A percentile compares a stretch with the other conserved stretches of the same genome.
phyloP scores from a whole-genome alignment of 1,284 basidiomycete genomes.

The Stereum hirsutum region DNA sequence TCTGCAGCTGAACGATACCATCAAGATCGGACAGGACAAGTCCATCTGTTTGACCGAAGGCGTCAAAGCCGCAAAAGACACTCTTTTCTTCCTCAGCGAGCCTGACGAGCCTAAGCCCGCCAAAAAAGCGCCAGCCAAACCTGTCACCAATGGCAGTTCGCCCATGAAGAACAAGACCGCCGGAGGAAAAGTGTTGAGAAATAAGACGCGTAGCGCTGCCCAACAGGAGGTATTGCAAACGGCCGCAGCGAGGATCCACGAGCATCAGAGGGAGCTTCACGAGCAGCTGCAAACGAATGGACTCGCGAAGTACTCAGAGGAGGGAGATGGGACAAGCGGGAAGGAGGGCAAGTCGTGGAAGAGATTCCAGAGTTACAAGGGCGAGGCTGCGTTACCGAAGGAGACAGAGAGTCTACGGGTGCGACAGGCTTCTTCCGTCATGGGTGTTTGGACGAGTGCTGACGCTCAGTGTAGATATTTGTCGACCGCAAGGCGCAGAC shows the following conservation, averaged over 20 bases:
- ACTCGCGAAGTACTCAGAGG: conserved; percentile 76
- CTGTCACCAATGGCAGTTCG: conserved; percentile 41
- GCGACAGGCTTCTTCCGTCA: conserved; percentile 18
- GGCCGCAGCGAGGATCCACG: conserved; percentile 64
- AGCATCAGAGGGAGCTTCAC: conserved; percentile 87
- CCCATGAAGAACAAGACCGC: conserved; percentile 64
- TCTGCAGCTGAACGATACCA: conserved; percentile 85
- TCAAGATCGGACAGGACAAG: conserved; percentile 67
- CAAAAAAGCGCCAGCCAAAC: conserved; percentile 45
- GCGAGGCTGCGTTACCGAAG: conserved; percentile 82
- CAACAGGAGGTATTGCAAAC: conserved; percentile 75
- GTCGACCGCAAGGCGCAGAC: conserved; percentile 90
- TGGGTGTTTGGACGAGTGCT: conserved; percentile 3
- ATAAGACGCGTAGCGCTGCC: conserved; percentile 73
- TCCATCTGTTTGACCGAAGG: conserved; percentile 78
- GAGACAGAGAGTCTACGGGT: conserved; percentile 74
- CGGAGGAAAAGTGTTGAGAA: conserved; percentile 77
- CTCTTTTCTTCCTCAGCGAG: conserved; percentile 71
- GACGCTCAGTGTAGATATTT: conserved; percentile 51
- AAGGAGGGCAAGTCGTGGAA: conserved; percentile 91
- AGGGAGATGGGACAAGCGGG: conserved; percentile 56
- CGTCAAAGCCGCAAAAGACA: conserved; percentile 76
- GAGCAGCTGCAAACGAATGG: conserved; percentile 76
- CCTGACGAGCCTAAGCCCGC: conserved; percentile 37
- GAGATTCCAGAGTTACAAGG: conserved; percentile 94